phyloP scores from a whole-genome alignment of 768 basidiomycete species.

The Pleurotus citrinopileatus region DNA sequence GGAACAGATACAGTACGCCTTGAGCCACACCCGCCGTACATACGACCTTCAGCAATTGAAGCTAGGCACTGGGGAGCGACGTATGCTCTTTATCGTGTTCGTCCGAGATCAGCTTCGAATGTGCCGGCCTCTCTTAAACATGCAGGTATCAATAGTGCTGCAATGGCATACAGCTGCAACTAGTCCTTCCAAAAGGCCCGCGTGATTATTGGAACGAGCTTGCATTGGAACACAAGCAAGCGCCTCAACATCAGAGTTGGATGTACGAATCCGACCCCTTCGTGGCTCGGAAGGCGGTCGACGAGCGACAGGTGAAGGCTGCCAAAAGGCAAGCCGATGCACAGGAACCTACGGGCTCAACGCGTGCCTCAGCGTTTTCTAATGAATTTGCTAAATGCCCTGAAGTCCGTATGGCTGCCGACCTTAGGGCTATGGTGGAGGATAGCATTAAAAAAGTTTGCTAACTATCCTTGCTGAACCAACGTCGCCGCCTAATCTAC shows the following conservation, averaged over 20 bases:
- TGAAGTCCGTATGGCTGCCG: slow-evolving; percentile 82
- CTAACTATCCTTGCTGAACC: not conserved
- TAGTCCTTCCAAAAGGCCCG: slow-evolving; percentile 77
- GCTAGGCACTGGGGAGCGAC: slow-evolving; percentile 92
- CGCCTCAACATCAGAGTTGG: slow-evolving; percentile 74
- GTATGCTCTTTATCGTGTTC: slow-evolving; percentile 83
- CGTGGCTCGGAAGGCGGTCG: slow-evolving; percentile 63
- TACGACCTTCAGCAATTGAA: slow-evolving; percentile 66
- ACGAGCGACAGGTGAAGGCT: slow-evolving; percentile 60
- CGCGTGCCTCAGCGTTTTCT: slow-evolving; percentile 18
- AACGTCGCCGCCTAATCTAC: slow-evolving; percentile 11
- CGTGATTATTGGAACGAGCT: slow-evolving; percentile 87
- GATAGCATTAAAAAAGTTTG: slow-evolving; percentile 71
- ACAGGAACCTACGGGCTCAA: slow-evolving; percentile 17
- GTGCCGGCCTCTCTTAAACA: slow-evolving; percentile 21
- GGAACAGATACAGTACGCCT: slow-evolving; percentile 68
- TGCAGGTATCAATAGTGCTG: slow-evolving; percentile 54
- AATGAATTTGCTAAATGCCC: slow-evolving; percentile 46
- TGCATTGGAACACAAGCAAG: slow-evolving; percentile 62
- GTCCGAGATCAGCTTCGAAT: slow-evolving; percentile 30
- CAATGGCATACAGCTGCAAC: slow-evolving; percentile 71
- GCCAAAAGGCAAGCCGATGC: slow-evolving; percentile 41
- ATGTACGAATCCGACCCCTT: slow-evolving; percentile 91
- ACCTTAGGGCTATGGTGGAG: slow-evolving; percentile 78
- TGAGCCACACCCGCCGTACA: slow-evolving; percentile 70